Conservation (phyloP, 1,284 basidiomycete species). For the Cryptococcus sp. region DNA sequence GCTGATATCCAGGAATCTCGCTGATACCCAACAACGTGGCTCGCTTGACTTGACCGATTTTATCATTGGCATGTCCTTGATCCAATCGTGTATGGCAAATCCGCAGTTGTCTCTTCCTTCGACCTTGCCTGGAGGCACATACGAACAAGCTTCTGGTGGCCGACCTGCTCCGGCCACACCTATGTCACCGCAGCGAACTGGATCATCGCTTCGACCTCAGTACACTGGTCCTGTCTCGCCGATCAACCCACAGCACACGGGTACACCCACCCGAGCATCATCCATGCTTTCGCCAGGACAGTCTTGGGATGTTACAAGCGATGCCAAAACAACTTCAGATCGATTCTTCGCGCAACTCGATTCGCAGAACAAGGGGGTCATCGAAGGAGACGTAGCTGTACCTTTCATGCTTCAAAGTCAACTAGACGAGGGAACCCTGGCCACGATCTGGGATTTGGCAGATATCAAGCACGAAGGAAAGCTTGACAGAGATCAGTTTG, state of each 20-base stretch:
- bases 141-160: constrained; percentile 69
- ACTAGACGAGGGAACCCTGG: constrained; percentile 74
- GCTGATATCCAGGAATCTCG: constrained; percentile 65
- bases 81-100: constrained; percentile 84
- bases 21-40: constrained; percentile 90
- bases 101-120: constrained; percentile 69
- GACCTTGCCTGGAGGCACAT: constrained; percentile 78
- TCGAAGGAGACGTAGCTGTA: constrained; percentile 90
- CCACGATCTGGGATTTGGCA: constrained; percentile 91
- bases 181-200: constrained; percentile 34
- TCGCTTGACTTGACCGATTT: constrained; percentile 87
- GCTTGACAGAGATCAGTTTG: constrained; percentile 88
- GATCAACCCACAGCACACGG: constrained; percentile 49
- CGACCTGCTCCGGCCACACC: constrained; percentile 39
- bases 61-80: constrained; percentile 88
- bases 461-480: constrained; percentile 85
- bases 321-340: constrained; percentile 77
- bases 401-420: constrained; percentile 94
- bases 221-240: constrained; percentile 54
- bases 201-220: constrained; percentile 48
- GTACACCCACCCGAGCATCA: constrained; percentile 12
- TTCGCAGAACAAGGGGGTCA: constrained; percentile 65
- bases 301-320: constrained; percentile 75
- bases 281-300: constrained; percentile 1
- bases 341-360: constrained; percentile 81